Base-by-base conservation (phyloP, 1,284 basidiomycete genomes). In the Moesziomyces sp. region DNA sequence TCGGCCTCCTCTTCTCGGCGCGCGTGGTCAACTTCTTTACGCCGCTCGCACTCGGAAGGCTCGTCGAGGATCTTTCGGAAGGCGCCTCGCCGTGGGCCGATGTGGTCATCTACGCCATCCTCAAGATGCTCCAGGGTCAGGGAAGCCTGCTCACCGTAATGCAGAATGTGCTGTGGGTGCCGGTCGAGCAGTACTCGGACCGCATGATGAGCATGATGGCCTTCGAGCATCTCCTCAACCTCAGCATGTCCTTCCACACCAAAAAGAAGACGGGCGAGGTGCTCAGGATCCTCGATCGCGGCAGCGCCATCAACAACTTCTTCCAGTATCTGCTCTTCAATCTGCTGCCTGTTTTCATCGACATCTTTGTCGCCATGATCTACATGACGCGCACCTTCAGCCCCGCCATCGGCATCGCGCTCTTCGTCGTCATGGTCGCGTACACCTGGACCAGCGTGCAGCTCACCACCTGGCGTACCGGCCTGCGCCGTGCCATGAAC, bases 171-270 rank as follows among this genome's bases (percentile, higher is more conserved):
- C 53, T 79, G 10, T 85, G 92, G 91, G 88, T 90, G 13, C 92
- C 93, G 3, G 91, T 95, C 28, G 91, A 93, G 89, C 92, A 93
- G 85, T 92, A 90, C 82, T 93, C 91, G 66, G 80, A 83, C 55
- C 66, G 82, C 40, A 70, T 72, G 64, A 80, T 83, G 77, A 79
- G 77, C 59, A 69, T 81, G 46, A 80, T 83, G 78, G 78, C 81
- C n/a, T 84, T 84, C 46, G 73, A 81, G 44, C 82, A 80, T 50
- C 61, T 80, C 24, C 75, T 83, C 48, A 76, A 82, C 68, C 88
- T 96, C 23, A 92, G 91, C 10, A 90, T 94, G 75, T 88, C 90
- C n/a, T 95, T 92, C 88, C 91, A 94, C 84, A 90, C 89, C 13
- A 88, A 88, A 68, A 88, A 89, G 65, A 89, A 89, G 85, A 90